Evolutionary conservation across 306 rosid genomes (phyloP).

Genomic region (Sindora glabra): DNA sequence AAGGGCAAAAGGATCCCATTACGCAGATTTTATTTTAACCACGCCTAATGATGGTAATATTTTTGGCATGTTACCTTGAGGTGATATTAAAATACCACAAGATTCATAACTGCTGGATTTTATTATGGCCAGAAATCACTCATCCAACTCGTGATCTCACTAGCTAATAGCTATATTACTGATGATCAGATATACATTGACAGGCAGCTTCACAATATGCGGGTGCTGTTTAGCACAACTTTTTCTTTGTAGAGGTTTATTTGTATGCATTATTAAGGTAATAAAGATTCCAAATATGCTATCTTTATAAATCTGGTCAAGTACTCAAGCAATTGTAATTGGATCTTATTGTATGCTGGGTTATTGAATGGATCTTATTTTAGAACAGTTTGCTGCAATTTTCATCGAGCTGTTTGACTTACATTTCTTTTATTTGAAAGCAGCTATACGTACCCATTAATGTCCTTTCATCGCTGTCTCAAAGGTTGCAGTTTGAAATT

Average conservation of each 20-base stretch:
- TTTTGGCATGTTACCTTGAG: neutral
- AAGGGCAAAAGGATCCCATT: constrained; percentile 93
- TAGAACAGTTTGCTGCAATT: no score
- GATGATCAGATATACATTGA: constrained; percentile 98
- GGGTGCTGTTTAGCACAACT: constrained; percentile 41
- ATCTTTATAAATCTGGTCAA: no score
- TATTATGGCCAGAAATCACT: constrained; percentile 61
- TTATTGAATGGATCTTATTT: no score
- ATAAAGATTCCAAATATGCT: no score
- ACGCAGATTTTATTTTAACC: constrained; percentile 91
- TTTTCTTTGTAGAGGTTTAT: no score
- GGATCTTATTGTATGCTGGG: no score
- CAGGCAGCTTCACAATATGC: constrained; percentile 90
- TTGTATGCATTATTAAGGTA: no score
- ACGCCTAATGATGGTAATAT: constrained; percentile 95
- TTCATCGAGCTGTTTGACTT: no score
- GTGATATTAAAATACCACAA: no score
- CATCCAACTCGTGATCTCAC: constrained; percentile 99
- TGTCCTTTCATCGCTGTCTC: constrained; percentile 95
- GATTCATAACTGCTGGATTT: no score
- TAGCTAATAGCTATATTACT: constrained; percentile 90
- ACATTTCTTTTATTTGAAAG: neutral
- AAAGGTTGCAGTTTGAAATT: no score
- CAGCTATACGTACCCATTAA: constrained; percentile 96
- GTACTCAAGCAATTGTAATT: no score